Percentiles rank a stretch among this genome's conserved stretches.
Conservation (phyloP, 176 grass and related monocot genomes). For the Avena atlantica region DNA sequence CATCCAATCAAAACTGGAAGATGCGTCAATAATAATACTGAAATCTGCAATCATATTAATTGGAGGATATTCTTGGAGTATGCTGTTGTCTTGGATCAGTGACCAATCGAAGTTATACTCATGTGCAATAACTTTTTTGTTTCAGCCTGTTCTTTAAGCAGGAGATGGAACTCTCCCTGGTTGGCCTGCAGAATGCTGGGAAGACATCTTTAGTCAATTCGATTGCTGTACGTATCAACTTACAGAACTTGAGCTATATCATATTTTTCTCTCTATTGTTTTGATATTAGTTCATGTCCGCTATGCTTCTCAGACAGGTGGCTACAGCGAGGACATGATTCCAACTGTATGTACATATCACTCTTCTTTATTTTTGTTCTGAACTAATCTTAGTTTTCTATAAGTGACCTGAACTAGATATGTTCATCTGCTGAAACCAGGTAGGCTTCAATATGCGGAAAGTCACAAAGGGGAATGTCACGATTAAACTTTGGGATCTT, state of each 20-base stretch:
- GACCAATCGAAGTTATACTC: neutral
- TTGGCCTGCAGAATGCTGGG: conserved; percentile 96
- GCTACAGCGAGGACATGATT: conserved; percentile 99
- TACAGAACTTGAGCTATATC: conserved; percentile 38
- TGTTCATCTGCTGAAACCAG: conserved; percentile 53
- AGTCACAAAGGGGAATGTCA: conserved; percentile 99
- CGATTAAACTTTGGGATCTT: conserved; percentile 99
- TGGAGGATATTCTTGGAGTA: neutral
- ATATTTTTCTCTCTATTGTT: conserved; percentile 37
- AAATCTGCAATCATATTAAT: neutral
- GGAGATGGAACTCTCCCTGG: conserved; percentile 97
- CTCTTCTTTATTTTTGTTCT: conserved; percentile 18
- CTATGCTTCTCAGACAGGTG: conserved; percentile 79
- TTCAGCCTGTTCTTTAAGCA: conserved; percentile 98
- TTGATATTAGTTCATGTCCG: conserved; percentile 49
- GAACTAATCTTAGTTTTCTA: neutral
- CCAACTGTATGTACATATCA: conserved; percentile 76
- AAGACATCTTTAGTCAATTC: conserved; percentile 97
- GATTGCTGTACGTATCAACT: conserved; percentile 69
- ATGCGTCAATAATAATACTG: neutral
- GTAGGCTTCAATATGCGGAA: conserved; percentile 99
- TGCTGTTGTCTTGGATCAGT: neutral
- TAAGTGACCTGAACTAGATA: conserved; percentile 16
- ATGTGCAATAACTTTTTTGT: conserved; percentile 4
- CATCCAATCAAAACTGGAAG: neutral